Evolutionary conservation across 2,329 filamentous ascomycete species (phyloP).

Genomic region (Fusarium avenaceum): DNA sequence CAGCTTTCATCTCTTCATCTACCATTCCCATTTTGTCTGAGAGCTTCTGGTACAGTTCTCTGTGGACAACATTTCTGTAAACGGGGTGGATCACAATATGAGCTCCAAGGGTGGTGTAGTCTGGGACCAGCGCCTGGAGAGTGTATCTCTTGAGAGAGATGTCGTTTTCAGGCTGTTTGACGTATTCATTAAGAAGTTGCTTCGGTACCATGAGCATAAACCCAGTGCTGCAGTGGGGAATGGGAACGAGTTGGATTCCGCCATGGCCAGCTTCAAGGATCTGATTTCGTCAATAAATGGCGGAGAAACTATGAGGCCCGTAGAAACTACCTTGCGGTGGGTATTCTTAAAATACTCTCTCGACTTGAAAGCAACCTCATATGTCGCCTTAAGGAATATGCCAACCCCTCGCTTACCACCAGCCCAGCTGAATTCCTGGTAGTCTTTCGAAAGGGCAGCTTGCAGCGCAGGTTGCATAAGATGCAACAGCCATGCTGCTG

Average conservation of each 20-base stretch:
- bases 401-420: constrained; percentile 25
- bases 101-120: constrained; percentile 27
- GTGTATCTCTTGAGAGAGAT: constrained; percentile 36
- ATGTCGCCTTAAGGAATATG: constrained; percentile 23
- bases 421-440: constrained; percentile 25
- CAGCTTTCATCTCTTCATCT: constrained; percentile 29
- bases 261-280: constrained; percentile 26
- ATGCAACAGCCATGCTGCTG: constrained; percentile 24
- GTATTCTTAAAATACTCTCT: constrained; percentile 23
- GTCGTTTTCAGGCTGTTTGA: constrained; percentile 29
- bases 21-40: constrained; percentile 29
- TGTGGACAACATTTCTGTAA: constrained; percentile 31
- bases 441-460: constrained; percentile 19
- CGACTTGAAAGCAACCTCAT: constrained; percentile 23
- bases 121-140: constrained; percentile 23
- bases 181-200: constrained; percentile 28
- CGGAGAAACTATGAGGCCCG: fast-evolving
- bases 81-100: constrained; percentile 31
- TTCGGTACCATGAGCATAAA: constrained; percentile 35
- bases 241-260: constrained; percentile 27
- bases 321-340: constrained; percentile 4
- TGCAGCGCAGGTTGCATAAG: constrained; percentile 25
- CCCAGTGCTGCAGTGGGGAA: constrained; percentile 29
- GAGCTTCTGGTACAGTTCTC: constrained; percentile 31
- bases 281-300: not conserved